phyloP scores from a whole-genome alignment of 2,329 filamentous ascomycete genomes.

The Beauveria sp. region DNA sequence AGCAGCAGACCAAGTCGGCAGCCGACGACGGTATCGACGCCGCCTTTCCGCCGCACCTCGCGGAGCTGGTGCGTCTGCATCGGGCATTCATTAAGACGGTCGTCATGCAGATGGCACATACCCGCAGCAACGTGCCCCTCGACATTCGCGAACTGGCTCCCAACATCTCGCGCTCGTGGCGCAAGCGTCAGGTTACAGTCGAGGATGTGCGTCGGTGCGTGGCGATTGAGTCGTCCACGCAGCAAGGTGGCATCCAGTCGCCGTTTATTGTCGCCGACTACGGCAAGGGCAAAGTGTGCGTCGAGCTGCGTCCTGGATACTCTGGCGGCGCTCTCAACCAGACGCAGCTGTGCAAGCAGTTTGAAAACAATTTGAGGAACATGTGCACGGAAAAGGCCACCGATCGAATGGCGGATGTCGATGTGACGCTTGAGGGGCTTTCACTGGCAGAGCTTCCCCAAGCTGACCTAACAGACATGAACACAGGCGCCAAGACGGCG shows the following conservation, averaged over 20 bases:
- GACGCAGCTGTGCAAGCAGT: slow-evolving; percentile 44
- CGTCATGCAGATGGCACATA: slow-evolving; percentile 61
- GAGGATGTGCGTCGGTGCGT: slow-evolving; percentile 61
- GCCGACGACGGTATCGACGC: slow-evolving; percentile 11
- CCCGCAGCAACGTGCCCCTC: slow-evolving; percentile 53
- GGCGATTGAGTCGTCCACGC: slow-evolving; percentile 46
- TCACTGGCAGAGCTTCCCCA: slow-evolving; percentile 44
- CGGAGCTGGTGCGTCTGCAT: slow-evolving; percentile 57
- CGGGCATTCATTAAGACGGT: slow-evolving; percentile 60
- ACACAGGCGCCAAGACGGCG: slow-evolving; percentile 35
- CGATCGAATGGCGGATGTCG: slow-evolving; percentile 23
- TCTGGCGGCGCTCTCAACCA: slow-evolving; percentile 37
- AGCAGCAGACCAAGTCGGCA: slow-evolving; percentile 21
- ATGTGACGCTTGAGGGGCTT: slow-evolving; percentile 41
- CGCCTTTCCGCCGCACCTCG: slow-evolving; percentile 42
- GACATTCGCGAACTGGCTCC: slow-evolving; percentile 55
- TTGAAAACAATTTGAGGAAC: slow-evolving; percentile 42
- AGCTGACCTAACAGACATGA: slow-evolving; percentile 26
- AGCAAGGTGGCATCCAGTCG: slow-evolving; percentile 19
- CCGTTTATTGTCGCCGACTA: slow-evolving; percentile 43
- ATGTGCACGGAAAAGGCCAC: slow-evolving; percentile 33
- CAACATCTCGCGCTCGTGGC: slow-evolving; percentile 61
- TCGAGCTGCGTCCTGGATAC: slow-evolving; percentile 42
- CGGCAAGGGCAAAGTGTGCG: slow-evolving; percentile 47
- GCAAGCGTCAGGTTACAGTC: slow-evolving; percentile 57